phyloP scores from a whole-genome alignment of 495 filamentous ascomycete genomes.

The Aspergillus hancockii region DNA sequence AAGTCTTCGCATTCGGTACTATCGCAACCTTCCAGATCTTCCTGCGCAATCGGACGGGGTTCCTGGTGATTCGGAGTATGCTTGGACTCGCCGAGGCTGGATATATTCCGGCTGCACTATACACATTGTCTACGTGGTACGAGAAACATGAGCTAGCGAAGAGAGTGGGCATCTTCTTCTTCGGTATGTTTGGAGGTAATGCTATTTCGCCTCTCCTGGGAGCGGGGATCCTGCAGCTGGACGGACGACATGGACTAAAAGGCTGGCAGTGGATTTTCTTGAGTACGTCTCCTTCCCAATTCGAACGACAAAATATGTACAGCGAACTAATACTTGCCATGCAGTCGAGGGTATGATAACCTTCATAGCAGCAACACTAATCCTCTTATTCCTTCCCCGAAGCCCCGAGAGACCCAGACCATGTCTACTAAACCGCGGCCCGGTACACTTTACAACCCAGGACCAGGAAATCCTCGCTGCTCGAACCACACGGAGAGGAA shows the following conservation, averaged over 20 bases:
- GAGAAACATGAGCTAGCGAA: conserved; percentile 49
- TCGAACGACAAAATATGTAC: neutral
- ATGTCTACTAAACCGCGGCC: neutral
- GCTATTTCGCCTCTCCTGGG: conserved; percentile 50
- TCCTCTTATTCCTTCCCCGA: conserved; percentile 42
- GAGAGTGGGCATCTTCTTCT: conserved; percentile 53
- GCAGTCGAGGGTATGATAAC: conserved; percentile 51
- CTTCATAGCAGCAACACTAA: conserved; percentile 37
- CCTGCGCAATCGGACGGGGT: conserved; percentile 44
- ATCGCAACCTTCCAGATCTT: conserved; percentile 55
- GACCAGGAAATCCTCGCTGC: neutral
- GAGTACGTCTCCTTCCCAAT: neutral
- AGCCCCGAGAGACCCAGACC: conserved; percentile 1
- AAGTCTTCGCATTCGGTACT: conserved; percentile 54
- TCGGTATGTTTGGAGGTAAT: conserved; percentile 51
- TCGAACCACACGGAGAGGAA: neutral
- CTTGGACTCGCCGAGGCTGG: conserved; percentile 56
- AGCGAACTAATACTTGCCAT: conserved; percentile 1
- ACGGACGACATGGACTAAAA: conserved; percentile 45
- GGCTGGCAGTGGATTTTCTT: conserved; percentile 65
- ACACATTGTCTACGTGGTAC: conserved; percentile 59
- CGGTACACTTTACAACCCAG: neutral
- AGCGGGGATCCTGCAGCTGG: conserved; percentile 45
- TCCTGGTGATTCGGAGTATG: conserved; percentile 44
- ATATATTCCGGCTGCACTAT: conserved; percentile 58